phyloP scores from a whole-genome alignment of 345 rosid species.

The Gossypium thurberi region DNA sequence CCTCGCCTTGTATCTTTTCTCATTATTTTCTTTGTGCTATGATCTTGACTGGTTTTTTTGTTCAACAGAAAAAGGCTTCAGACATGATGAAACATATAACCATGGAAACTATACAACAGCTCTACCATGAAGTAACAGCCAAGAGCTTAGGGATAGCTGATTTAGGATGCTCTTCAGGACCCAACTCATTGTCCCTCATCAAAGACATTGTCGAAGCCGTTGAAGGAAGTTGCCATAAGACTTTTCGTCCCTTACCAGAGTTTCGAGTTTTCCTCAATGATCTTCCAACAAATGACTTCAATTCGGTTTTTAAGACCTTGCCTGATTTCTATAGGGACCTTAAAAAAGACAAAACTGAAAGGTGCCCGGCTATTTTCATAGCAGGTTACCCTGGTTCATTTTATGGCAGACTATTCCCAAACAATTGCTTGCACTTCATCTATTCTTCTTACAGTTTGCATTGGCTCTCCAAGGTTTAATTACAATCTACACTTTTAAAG shows the following conservation, averaged over 20 bases:
- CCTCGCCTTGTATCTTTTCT: neutral
- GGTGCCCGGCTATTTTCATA: conserved; percentile 32
- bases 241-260: conserved; percentile 30
- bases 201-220: conserved; percentile 39
- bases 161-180: conserved; percentile 87
- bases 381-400: conserved; percentile 75
- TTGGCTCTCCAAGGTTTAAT: conserved; percentile 81
- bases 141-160: conserved; percentile 56
- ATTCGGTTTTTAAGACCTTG: conserved; percentile 45
- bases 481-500: no score
- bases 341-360: conserved; percentile 21
- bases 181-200: conserved; percentile 54
- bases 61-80: conserved; percentile 57
- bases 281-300: conserved; percentile 63
- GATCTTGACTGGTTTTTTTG: neutral
- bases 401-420: conserved; percentile 76
- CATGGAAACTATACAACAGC: conserved; percentile 41
- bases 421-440: conserved; percentile 56
- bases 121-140: conserved; percentile 31
- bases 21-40: neutral
- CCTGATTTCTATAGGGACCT: conserved; percentile 44
- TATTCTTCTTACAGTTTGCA: conserved; percentile 73
- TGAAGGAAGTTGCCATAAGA: conserved; percentile 20
- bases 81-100: conserved; percentile 62
- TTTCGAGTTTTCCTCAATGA: conserved; percentile 46